phyloP scores from a whole-genome alignment of 192 early-diverging fungal species.

The Umbelopsis sp. region DNA sequence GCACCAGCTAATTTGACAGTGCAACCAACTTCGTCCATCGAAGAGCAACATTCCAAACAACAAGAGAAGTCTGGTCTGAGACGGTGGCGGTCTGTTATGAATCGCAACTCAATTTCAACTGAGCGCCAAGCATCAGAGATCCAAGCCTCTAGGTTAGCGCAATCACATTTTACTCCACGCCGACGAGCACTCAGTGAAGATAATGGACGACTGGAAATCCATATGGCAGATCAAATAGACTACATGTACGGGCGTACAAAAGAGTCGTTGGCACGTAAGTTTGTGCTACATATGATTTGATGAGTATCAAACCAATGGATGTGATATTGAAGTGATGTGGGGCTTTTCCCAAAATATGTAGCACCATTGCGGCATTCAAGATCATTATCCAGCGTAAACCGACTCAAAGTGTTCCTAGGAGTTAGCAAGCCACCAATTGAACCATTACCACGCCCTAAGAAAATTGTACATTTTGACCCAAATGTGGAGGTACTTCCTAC shows the following conservation, averaged over 20 bases:
- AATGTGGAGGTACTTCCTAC: not conserved
- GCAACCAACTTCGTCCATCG: no score
- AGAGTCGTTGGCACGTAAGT: not conserved
- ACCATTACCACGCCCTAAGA: not conserved
- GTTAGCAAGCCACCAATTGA: not conserved
- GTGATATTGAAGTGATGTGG: not conserved
- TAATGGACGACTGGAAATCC: not conserved
- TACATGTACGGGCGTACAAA: not conserved
- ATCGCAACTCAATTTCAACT: not conserved
- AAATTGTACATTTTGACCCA: not conserved
- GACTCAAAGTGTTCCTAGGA: not conserved
- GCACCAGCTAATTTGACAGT: no score
- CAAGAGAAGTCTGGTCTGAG: no score
- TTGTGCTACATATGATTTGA: not conserved
- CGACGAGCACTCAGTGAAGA: constrained; percentile 1
- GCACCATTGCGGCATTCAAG: constrained; percentile 9
- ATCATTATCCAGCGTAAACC: constrained; percentile 6
- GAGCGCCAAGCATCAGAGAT: not conserved
- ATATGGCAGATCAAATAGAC: not conserved
- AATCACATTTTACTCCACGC: not conserved
- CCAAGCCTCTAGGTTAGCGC: not conserved
- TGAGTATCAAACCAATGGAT: not conserved
- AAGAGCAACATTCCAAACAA: no score
- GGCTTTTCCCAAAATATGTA: not conserved
- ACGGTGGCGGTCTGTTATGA: constrained; percentile 1